Conservation (phyloP, 441 rosid genomes). For the Aleurites moluccanus region DNA sequence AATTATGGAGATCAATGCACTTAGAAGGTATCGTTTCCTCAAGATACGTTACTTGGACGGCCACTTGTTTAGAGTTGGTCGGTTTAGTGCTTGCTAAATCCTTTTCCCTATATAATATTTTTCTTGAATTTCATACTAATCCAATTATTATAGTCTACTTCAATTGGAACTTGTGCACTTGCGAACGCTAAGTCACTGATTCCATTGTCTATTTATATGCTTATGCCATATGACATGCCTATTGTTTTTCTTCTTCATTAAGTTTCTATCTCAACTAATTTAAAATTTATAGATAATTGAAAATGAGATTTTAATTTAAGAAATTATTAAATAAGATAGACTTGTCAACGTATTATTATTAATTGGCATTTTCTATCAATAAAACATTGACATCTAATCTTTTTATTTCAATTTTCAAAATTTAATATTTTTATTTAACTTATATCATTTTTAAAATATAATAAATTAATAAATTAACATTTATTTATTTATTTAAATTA, state of each 20-base stretch:
- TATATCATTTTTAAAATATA: too few relatives aligned
- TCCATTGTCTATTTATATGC: slow-evolving; percentile 4
- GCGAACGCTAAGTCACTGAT: background rate
- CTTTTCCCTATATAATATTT: slow-evolving; percentile 4
- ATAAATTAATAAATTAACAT: too few relatives aligned
- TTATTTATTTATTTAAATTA: too few relatives aligned
- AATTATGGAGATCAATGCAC: background rate
- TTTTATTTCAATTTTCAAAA: too few relatives aligned
- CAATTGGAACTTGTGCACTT: background rate
- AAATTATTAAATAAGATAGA: too few relatives aligned
- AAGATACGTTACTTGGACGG: slow-evolving; percentile 21
- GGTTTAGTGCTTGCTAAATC: slow-evolving; percentile 24
- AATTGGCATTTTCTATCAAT: too few relatives aligned
- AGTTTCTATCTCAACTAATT: too few relatives aligned
- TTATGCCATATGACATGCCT: background rate
- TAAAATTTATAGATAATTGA: too few relatives aligned
- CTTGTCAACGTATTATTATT: too few relatives aligned
- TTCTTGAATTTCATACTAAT: slow-evolving; percentile 6
- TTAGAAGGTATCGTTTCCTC: background rate
- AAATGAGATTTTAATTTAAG: too few relatives aligned
- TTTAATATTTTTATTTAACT: too few relatives aligned
- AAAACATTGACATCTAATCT: too few relatives aligned
- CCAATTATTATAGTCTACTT: background rate
- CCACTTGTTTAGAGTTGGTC: slow-evolving; percentile 35
- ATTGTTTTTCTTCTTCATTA: background rate